Base-by-base conservation (phyloP, 768 basidiomycete species). In the Lentinula guzmanii region DNA sequence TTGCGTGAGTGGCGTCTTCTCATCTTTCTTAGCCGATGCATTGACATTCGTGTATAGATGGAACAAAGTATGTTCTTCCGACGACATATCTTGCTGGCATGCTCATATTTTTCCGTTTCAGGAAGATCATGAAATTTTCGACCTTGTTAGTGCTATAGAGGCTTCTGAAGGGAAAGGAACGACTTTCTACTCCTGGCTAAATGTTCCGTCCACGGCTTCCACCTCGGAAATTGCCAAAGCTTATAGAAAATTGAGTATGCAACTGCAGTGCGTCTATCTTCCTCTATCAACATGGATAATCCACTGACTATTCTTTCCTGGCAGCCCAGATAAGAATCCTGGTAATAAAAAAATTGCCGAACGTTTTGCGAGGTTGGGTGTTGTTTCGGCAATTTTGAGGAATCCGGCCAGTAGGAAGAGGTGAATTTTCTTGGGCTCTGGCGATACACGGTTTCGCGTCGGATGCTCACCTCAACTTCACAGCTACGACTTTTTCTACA, bases 71-170 rank as follows among this genome's bases (percentile, higher is more conserved):
- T 58, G 72, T 63, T 18, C 21, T 31, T 24, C n/a, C 1, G 35
- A 31, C 8, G 37, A 21, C 37, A 34, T 7, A 34, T 39, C 33
- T 4, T 34, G 13, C 18, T 15, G 51, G 42, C 18, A 11, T 51
- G 52, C 63, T 11, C 58, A 43, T 48, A 62, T 39, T 5, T 16
- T 15, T 39, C 5, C 5, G 16, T 13, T 50, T 43, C 62, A 94
- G 89, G 90, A 95, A 75, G 95, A 98, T 76, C 84, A 97, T 78
- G 95, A 98, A 73, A 95, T 98, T 41, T 98, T 98, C 69, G 95
- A 97, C 75, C 81, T 97, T 13, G 94, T 96, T 62, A 82, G 84
- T 64, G 90, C 82, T 18, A 71, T 98, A 21, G 88, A 95, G 72
- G 77, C 76, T 3, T 77, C 91, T 2, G 95, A 97, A 78, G 94